Evolutionary conservation across 441 rosid genomes (phyloP).

Genomic region (Gossypium trilobum): DNA sequence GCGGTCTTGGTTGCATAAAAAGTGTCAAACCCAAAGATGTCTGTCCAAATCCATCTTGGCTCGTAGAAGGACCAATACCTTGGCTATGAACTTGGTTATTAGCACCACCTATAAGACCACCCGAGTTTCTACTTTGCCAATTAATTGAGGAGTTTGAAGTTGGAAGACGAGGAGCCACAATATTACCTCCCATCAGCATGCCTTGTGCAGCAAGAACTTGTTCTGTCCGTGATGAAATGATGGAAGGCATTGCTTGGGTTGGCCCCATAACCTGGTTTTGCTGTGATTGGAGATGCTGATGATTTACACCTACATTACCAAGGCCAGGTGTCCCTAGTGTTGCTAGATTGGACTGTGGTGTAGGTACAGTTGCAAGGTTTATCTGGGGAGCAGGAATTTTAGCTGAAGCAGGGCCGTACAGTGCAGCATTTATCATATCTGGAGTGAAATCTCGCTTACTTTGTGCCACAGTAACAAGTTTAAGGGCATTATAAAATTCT

Average conservation of each 20-base stretch:
- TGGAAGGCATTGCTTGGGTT: conserved; percentile 27
- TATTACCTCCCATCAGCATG: conserved; percentile 35
- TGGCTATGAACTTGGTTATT: conserved; percentile 35
- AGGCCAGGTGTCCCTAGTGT: conserved; percentile 45
- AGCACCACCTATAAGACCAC: conserved; percentile 29
- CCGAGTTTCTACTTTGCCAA: conserved; percentile 45
- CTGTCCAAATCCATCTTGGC: conserved; percentile 40
- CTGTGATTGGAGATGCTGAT: conserved; percentile 38
- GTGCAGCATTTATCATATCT: conserved; percentile 82
- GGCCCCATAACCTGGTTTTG: conserved; percentile 38
- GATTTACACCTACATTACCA: conserved; percentile 44
- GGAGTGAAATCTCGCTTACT: conserved; percentile 82
- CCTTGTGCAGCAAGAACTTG: conserved; percentile 30
- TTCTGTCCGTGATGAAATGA: conserved; percentile 21
- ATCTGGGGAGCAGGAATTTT: conserved; percentile 90
- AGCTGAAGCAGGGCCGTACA: conserved; percentile 76
- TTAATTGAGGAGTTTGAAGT: conserved; percentile 43
- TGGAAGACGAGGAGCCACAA: conserved; percentile 30
- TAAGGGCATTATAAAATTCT: conserved; percentile 86
- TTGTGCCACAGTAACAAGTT: conserved; percentile 90
- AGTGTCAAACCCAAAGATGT: conserved; percentile 34
- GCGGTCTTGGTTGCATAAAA: conserved; percentile 44
- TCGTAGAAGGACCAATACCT: conserved; percentile 25
- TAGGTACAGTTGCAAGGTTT: conserved; percentile 75
- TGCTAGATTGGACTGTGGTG: conserved; percentile 43